Evolutionary conservation across 176 grass and related monocot species (phyloP).

Genomic region (Guadua angustifolia): DNA sequence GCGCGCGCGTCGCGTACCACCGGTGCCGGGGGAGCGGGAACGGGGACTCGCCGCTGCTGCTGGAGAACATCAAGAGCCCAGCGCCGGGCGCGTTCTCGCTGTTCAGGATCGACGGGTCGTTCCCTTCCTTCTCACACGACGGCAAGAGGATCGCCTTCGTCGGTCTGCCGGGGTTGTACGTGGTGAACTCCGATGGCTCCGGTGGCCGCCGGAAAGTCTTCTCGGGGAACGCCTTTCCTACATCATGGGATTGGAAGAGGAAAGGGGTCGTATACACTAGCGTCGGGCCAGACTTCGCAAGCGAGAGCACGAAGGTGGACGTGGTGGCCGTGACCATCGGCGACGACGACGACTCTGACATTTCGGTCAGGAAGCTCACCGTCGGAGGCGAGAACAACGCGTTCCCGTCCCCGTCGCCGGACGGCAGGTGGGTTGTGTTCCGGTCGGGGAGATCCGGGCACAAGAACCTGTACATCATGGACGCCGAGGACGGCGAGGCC

Average conservation of each 20-base stretch:
- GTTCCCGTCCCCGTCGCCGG: slow-evolving; percentile 86
- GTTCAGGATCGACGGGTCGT: slow-evolving; percentile 82
- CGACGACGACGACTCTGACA: not conserved
- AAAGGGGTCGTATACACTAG: slow-evolving; percentile 79
- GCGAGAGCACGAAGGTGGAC: slow-evolving; percentile 70
- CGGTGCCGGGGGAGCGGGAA: slow-evolving; percentile 78
- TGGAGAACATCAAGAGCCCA: slow-evolving; percentile 72
- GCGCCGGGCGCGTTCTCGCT: slow-evolving; percentile 67
- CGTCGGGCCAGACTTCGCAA: slow-evolving; percentile 64
- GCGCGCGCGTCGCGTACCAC: slow-evolving; percentile 71
- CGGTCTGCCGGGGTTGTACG: slow-evolving; percentile 67
- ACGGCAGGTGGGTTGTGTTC: slow-evolving; percentile 92
- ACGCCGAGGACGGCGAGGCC: slow-evolving; percentile 69
- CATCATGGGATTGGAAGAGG: slow-evolving; percentile 91
- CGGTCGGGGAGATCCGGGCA: slow-evolving; percentile 72
- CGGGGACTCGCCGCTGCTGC: slow-evolving; percentile 64
- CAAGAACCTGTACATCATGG: slow-evolving; percentile 94
- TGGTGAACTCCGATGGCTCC: slow-evolving; percentile 81
- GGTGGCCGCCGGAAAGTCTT: slow-evolving; percentile 49
- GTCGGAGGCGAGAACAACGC: slow-evolving; percentile 71
- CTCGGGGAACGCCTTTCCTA: slow-evolving; percentile 79
- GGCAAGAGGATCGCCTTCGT: slow-evolving; percentile 78
- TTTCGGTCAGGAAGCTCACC: slow-evolving; percentile 70
- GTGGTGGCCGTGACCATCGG: slow-evolving; percentile 70
- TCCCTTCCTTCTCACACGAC: slow-evolving; percentile 88